These are phyloP conservation scores for Termitomyces sp. DNA, from an alignment of 768 basidiomycete genomes.

Conservation along the genomic window DNA sequence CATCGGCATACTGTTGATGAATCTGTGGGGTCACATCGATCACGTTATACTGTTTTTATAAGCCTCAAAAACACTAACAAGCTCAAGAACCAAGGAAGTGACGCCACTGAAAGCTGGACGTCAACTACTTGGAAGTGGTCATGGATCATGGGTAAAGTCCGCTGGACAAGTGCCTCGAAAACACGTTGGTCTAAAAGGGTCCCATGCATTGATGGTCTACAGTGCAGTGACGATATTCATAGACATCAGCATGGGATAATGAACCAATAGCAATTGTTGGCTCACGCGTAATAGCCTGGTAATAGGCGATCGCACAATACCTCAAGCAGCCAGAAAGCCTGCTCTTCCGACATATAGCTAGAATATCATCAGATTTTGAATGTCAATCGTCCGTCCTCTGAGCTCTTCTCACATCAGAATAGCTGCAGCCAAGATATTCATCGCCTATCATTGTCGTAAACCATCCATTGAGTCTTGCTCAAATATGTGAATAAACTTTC, in stretches of 20 bases:
- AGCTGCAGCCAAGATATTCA: constrained; percentile 98
- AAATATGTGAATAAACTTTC: constrained; percentile 16
- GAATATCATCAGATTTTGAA: constrained; percentile 3
- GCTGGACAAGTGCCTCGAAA: constrained; percentile 89
- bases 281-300: constrained; percentile 95
- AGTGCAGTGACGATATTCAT: background rate
- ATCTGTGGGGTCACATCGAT: constrained; percentile 37
- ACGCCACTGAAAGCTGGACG: constrained; percentile 95
- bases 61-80: constrained; percentile 51
- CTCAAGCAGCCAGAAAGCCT: constrained; percentile 95
- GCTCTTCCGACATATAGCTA: constrained; percentile 99
- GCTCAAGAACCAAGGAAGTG: constrained; percentile 97
- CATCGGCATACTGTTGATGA: constrained; percentile 94
- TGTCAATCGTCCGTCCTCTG: background rate
- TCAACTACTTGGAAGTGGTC: constrained; percentile 90
- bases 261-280: constrained; percentile 1
- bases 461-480: background rate
- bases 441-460: constrained; percentile 52
- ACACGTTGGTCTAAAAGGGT: constrained; percentile 98
- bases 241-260: constrained; percentile 4
- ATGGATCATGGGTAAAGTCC: constrained; percentile 88
- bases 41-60: background rate
- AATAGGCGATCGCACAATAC: constrained; percentile 92
- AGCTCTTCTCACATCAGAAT: constrained; percentile 72
- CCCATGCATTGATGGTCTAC: constrained; percentile 95